Percentiles rank a stretch among this genome's conserved stretches.
Conservation (phyloP, 2,329 filamentous ascomycete species). For the Ceratocystiopsis minuta region DNA sequence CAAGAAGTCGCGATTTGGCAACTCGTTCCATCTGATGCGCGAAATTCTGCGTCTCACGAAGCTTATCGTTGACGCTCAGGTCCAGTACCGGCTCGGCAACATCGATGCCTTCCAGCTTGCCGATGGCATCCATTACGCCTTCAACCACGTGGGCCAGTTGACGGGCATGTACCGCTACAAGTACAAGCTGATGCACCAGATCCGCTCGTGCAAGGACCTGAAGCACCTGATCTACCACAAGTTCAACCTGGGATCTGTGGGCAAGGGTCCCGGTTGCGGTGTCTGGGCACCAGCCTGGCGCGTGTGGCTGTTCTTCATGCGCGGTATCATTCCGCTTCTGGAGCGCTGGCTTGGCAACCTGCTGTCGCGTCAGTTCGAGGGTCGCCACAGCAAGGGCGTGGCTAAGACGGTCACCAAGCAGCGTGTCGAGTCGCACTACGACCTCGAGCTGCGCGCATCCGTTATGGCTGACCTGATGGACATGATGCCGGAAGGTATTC, state of each 20-base stretch:
- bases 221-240: conserved; percentile 99
- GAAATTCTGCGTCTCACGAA: conserved; percentile 93
- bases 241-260: conserved; percentile 92
- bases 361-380: conserved; percentile 92
- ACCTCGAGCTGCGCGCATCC: conserved; percentile 87
- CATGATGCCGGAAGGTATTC: conserved; percentile 99
- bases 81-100: conserved; percentile 92
- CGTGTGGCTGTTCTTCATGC: conserved; percentile 98
- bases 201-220: conserved; percentile 93
- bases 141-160: conserved; percentile 95
- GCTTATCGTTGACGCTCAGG: conserved; percentile 93
- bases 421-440: conserved; percentile 95
- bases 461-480: conserved; percentile 99
- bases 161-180: conserved; percentile 99
- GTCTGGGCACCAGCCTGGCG: conserved; percentile 99
- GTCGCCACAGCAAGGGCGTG: conserved; percentile 94
- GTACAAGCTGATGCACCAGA: conserved; percentile 99
- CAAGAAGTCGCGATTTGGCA: conserved; percentile 98
- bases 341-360: conserved; percentile 96
- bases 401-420: conserved; percentile 99
- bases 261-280: conserved; percentile 92
- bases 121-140: conserved; percentile 96
- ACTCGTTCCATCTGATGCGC: conserved; percentile 97
- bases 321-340: conserved; percentile 88
- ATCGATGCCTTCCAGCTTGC: conserved; percentile 98